Evolutionary conservation across 78 protist species (phyloP).

Genomic region (Cavenderia fasciculata): DNA sequence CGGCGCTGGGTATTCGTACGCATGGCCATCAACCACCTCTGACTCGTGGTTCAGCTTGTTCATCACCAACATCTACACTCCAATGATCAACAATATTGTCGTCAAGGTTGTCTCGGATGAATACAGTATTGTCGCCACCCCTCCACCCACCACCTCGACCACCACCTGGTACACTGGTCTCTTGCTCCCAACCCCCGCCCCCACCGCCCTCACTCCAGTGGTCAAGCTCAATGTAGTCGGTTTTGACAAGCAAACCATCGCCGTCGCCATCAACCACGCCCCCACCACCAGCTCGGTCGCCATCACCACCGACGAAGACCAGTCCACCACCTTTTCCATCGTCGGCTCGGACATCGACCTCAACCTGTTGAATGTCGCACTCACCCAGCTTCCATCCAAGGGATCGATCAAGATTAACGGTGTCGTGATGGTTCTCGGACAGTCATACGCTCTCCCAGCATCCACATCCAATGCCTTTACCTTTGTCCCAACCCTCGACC

Average conservation of each 20-base stretch:
- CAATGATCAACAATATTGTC: too few species aligned
- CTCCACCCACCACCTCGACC: too few species aligned
- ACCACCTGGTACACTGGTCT: too few species aligned
- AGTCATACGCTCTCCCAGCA: too few species aligned
- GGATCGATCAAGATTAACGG: neutral
- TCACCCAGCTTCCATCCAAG: neutral
- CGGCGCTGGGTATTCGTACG: too few species aligned
- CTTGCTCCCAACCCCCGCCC: too few species aligned
- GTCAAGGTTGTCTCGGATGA: too few species aligned
- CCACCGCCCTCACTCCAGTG: neutral
- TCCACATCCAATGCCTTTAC: constrained; percentile 5
- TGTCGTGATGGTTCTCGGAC: neutral
- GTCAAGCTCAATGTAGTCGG: neutral
- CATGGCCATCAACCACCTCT: too few species aligned
- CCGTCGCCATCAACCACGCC: neutral
- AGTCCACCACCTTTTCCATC: neutral
- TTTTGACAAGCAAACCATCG: neutral
- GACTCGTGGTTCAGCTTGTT: too few species aligned
- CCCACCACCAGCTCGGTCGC: neutral
- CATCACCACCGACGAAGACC: neutral
- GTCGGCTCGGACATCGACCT: neutral
- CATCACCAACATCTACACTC: too few species aligned
- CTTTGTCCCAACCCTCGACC: neutral
- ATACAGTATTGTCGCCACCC: too few species aligned
- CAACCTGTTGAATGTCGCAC: neutral